A percentile compares a stretch with the other conserved stretches of the same genome.
These are phyloP conservation scores for Gracilariopsis chorda DNA, from an alignment of 23 red algal species.

Conservation along the genomic window DNA sequence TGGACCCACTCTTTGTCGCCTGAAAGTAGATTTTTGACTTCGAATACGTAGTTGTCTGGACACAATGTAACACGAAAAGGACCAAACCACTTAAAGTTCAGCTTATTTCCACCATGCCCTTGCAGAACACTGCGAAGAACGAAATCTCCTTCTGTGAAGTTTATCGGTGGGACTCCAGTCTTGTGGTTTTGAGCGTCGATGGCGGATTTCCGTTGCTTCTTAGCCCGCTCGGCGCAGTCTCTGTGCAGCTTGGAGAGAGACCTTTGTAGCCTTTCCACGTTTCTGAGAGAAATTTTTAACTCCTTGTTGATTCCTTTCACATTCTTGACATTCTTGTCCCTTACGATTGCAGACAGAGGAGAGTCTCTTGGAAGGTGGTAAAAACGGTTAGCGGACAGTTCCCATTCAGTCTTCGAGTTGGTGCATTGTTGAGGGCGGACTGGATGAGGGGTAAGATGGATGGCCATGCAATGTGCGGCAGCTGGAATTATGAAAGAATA, in stretches of 20 bases:
- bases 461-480: neutral
- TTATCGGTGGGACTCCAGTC: neutral
- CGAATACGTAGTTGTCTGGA: no score
- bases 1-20: neutral
- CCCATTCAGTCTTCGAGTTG: neutral
- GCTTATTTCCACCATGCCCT: neutral
- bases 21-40: conserved; percentile 4
- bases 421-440: neutral
- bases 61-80: neutral
- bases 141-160: conserved; percentile 15
- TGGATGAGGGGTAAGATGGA: neutral
- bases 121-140: neutral
- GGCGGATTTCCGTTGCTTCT: neutral
- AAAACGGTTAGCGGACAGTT: neutral
- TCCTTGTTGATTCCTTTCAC: neutral
- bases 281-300: neutral
- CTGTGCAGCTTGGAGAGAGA: neutral
- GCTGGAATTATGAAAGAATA: neutral
- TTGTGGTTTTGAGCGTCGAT: neutral
- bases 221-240: neutral
- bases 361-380: neutral
- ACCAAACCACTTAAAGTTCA: neutral
- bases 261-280: neutral
- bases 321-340: neutral
- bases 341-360: neutral